Conservation (phyloP, 306 rosid species). For the Glycine latifolia region DNA sequence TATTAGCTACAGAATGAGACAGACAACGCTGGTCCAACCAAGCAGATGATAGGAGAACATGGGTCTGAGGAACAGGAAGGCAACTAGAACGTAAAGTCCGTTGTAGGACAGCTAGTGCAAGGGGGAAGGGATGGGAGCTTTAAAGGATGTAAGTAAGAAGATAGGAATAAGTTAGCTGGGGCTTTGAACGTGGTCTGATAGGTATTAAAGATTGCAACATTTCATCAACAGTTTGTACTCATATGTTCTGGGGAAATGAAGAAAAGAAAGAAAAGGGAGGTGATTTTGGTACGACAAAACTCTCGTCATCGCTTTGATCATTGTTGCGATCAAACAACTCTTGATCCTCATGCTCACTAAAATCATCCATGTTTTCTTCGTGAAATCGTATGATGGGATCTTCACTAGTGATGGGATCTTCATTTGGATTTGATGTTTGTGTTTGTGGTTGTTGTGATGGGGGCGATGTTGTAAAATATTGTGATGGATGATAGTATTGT, state of each 20-base stretch:
- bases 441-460: too few species aligned
- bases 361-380: too few species aligned
- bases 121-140: conserved; percentile 71
- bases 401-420: too few species aligned
- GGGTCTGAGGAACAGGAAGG: conserved; percentile 68
- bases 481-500: too few species aligned
- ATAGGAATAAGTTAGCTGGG: conserved; percentile 58
- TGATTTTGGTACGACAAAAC: too few species aligned
- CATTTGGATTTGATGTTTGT: too few species aligned
- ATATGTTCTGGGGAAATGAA: conserved; percentile 54
- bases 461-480: too few species aligned
- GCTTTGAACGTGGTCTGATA: conserved; percentile 67
- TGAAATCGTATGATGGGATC: too few species aligned
- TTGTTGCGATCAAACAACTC: too few species aligned
- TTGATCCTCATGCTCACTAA: too few species aligned
- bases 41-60: conserved; percentile 69
- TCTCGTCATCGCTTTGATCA: too few species aligned
- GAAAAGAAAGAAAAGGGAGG: conserved; percentile 75
- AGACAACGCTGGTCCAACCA: conserved; percentile 61
- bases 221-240: conserved; percentile 71
- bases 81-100: conserved; percentile 76
- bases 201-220: conserved; percentile 75
- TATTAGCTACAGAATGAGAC: conserved; percentile 53
- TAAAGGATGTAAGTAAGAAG: conserved; percentile 70
- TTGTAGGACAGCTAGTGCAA: conserved; percentile 69